Conservation (phyloP, 2,329 filamentous ascomycete genomes). For the Cladosporium sp. region DNA sequence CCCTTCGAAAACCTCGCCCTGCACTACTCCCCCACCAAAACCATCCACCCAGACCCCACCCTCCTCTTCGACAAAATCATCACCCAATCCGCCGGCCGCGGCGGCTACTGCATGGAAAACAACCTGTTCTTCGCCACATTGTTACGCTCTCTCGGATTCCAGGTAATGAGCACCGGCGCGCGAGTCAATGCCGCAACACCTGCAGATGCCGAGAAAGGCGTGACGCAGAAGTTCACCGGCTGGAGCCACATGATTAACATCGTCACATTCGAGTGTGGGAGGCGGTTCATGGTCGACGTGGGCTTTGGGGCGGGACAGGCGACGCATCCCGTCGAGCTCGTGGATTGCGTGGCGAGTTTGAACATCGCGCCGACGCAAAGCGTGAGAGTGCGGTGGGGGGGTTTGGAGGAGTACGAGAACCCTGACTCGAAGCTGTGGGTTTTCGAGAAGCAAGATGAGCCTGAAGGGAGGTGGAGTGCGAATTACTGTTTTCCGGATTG, state of each 20-base stretch:
- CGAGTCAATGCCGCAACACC: constrained; percentile 29
- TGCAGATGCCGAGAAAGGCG: constrained; percentile 4
- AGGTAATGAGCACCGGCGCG: constrained; percentile 36
- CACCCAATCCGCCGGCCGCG: constrained; percentile 38
- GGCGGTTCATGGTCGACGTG: constrained; percentile 56
- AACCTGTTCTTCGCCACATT: constrained; percentile 50
- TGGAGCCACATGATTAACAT: constrained; percentile 42
- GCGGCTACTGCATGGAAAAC: constrained; percentile 61
- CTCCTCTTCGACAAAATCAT: constrained; percentile 51
- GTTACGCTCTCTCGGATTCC: constrained; percentile 49
- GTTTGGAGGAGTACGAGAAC: constrained; percentile 20
- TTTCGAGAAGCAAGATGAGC: constrained; percentile 31
- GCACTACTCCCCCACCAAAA: constrained; percentile 50
- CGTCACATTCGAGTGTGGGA: constrained; percentile 41
- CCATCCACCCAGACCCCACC: constrained; percentile 47
- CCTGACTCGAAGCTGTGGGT: constrained; percentile 38
- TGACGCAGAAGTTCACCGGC: constrained; percentile 11
- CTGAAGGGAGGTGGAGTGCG: constrained; percentile 51
- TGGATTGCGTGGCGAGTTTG: constrained; percentile 37
- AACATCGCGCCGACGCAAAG: constrained; percentile 9
- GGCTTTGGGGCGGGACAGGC: constrained; percentile 62
- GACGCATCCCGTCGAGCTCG: constrained; percentile 54
- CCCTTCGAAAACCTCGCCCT: constrained; percentile 56
- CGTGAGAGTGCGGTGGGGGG: constrained; percentile 19
- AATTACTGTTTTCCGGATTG: constrained; percentile 61